Conservation (phyloP, 495 filamentous ascomycete genomes). For the Neurospora sp. region DNA sequence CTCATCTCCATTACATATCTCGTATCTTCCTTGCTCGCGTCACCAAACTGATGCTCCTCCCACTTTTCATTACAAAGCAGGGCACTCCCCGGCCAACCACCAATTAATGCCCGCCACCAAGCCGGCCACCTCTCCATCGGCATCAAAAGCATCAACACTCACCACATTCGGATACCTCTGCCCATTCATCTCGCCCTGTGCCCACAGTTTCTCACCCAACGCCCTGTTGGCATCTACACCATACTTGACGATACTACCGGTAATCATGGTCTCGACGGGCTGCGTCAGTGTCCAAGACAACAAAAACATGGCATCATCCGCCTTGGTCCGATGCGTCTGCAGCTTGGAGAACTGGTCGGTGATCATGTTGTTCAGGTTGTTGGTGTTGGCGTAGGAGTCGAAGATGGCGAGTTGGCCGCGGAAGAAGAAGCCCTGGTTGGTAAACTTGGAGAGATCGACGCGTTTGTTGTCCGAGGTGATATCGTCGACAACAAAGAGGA, state of each 20-base stretch:
- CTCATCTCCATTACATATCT: neutral
- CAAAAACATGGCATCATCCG: neutral
- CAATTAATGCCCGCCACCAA: neutral
- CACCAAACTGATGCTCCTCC: neutral
- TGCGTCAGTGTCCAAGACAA: neutral
- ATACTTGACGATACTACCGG: neutral
- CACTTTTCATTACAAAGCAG: neutral
- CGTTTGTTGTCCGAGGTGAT: neutral
- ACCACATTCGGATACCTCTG: neutral
- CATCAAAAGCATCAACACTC: neutral
- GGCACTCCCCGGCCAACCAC: neutral
- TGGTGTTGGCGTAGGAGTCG: neutral
- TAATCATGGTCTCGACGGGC: neutral
- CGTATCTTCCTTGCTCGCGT: neutral
- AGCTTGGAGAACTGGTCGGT: neutral
- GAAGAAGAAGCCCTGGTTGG: neutral
- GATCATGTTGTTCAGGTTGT: neutral
- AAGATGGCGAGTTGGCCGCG: neutral
- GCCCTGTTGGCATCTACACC: neutral
- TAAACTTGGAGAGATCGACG: neutral
- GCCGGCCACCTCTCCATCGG: neutral
- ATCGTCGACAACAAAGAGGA: neutral
- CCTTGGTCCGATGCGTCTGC: neutral
- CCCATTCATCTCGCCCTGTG: neutral
- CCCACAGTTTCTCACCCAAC: conserved; percentile 1